Evolutionary conservation across 1,284 basidiomycete genomes (phyloP).

Genomic region (Irpex lacteus): DNA sequence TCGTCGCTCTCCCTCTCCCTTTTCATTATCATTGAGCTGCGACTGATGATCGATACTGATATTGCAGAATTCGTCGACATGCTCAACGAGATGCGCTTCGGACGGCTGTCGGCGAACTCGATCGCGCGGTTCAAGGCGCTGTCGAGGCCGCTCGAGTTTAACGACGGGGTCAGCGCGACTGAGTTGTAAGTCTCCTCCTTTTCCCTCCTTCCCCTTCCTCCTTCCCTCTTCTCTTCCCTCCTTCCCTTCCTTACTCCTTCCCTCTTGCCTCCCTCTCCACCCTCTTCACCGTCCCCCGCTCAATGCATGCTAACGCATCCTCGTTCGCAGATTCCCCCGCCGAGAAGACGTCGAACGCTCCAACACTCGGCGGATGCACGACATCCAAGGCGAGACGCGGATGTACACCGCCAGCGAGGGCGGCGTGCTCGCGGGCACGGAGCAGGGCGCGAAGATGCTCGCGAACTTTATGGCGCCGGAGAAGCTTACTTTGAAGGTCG

Average conservation of each 20-base stretch:
- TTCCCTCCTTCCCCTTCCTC: background rate
- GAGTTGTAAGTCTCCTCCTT: slow-evolving; percentile 58
- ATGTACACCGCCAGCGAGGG: slow-evolving; percentile 43
- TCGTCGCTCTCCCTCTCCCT: no score
- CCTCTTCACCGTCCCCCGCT: no score
- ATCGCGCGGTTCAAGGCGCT: slow-evolving; percentile 62
- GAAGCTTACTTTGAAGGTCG: slow-evolving; percentile 26
- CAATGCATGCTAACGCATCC: background rate
- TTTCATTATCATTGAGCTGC: no score
- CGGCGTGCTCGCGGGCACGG: slow-evolving; percentile 42
- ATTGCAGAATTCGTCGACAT: slow-evolving; percentile 73
- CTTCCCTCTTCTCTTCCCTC: background rate
- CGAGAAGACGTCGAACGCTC: slow-evolving; percentile 84
- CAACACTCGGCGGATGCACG: slow-evolving; percentile 62
- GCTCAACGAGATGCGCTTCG: slow-evolving; percentile 92
- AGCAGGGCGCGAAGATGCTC: slow-evolving; percentile 35
- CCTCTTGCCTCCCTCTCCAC: no score
- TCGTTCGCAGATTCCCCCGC: slow-evolving; percentile 48
- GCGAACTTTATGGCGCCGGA: slow-evolving; percentile 32
- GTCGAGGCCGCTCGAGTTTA: slow-evolving; percentile 55
- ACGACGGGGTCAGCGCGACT: slow-evolving; percentile 77
- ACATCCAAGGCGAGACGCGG: slow-evolving; percentile 29
- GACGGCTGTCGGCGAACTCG: slow-evolving; percentile 56
- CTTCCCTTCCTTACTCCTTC: no score
- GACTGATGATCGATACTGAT: no score